A percentile compares a stretch with the other conserved stretches of the same genome.
Conservation (phyloP, 2,329 filamentous ascomycete species). For the Colletotrichum falcatum region DNA sequence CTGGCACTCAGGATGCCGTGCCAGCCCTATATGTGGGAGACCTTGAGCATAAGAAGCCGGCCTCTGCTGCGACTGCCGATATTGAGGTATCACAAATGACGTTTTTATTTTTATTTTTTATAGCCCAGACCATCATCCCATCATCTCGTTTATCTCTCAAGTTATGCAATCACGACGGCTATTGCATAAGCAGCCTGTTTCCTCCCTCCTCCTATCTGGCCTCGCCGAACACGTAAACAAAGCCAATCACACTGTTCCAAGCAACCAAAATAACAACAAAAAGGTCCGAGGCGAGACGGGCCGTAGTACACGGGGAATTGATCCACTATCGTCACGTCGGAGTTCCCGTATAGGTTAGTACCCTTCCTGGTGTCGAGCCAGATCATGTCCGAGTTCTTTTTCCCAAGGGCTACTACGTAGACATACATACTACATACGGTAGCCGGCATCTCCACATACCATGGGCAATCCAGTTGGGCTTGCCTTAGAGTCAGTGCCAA, state of each 20-base stretch:
- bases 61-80: background rate
- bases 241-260: background rate
- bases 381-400: background rate
- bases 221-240: background rate
- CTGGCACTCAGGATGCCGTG: background rate
- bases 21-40: conserved; percentile 6
- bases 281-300: background rate
- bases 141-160: background rate
- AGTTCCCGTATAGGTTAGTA: background rate
- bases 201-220: no score
- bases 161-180: background rate
- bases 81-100: no score
- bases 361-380: background rate
- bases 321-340: background rate
- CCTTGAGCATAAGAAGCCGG: background rate
- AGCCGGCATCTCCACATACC: background rate
- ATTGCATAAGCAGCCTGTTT: background rate
- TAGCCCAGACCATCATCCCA: background rate
- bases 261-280: background rate
- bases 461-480: background rate
- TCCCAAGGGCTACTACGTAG: no score
- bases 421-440: no score
- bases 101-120: no score
- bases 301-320: background rate
- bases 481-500: conserved; percentile 1